Conservation (phyloP, 2,329 filamentous ascomycete genomes). For the Calonectria pteridis region DNA sequence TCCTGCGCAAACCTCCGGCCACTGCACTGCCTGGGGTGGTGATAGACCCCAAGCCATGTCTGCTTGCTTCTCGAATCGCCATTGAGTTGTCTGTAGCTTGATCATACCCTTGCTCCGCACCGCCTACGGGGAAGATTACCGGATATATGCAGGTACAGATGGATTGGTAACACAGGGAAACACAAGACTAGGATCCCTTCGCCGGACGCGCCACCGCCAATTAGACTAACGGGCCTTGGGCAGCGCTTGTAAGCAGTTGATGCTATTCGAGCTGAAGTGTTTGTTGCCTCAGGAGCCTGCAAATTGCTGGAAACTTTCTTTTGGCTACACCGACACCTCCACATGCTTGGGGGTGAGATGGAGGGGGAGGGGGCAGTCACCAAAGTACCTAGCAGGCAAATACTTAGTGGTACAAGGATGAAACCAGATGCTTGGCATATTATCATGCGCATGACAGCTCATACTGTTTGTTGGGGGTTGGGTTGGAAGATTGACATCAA, state of each 20-base stretch:
- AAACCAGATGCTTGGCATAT: not conserved
- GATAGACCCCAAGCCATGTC: not conserved
- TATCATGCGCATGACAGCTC: not conserved
- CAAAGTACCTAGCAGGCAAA: not conserved
- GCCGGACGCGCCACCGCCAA: not conserved
- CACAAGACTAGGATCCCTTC: slow-evolving; percentile 17
- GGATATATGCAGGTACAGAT: slow-evolving; percentile 38
- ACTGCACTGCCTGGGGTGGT: not conserved
- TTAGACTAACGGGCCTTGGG: not conserved
- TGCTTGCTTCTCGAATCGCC: not conserved
- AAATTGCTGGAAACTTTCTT: slow-evolving; percentile 14
- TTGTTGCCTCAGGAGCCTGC: not conserved
- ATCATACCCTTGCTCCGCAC: slow-evolving; percentile 5
- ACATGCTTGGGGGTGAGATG: not conserved
- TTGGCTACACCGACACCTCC: slow-evolving; percentile 17
- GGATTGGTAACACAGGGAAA: slow-evolving; percentile 16
- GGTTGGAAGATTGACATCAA: not conserved
- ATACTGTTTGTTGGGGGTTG: not conserved
- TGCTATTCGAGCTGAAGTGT: not conserved
- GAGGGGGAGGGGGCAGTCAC: not conserved
- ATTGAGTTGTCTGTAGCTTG: not conserved
- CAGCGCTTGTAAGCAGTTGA: not conserved
- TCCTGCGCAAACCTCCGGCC: not conserved
- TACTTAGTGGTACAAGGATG: not conserved
- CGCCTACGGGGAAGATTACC: slow-evolving; percentile 17